Conservation (phyloP, 2,329 filamentous ascomycete genomes). For the Penicillium sp. region DNA sequence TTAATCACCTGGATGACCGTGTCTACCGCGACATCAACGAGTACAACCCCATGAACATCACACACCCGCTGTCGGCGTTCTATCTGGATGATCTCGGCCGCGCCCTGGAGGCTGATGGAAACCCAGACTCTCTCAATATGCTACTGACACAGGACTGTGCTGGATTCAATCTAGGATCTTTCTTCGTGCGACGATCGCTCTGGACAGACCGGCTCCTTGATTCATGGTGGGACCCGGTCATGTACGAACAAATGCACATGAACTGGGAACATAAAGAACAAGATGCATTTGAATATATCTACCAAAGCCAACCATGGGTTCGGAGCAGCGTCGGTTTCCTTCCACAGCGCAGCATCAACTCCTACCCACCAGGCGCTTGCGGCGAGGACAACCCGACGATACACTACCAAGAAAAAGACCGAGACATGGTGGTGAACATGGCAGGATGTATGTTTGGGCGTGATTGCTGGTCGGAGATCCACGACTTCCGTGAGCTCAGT, state of each 20-base stretch:
- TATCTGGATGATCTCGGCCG: slow-evolving; percentile 72
- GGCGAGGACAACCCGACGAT: slow-evolving; percentile 61
- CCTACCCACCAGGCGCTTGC: slow-evolving; percentile 86
- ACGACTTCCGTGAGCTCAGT: slow-evolving; percentile 85
- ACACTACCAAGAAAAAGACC: slow-evolving; percentile 79
- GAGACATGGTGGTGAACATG: slow-evolving; percentile 97
- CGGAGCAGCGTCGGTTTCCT: slow-evolving; percentile 83
- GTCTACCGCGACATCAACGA: slow-evolving; percentile 94
- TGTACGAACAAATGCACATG: slow-evolving; percentile 98
- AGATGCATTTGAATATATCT: slow-evolving; percentile 88
- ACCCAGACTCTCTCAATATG: slow-evolving; percentile 74
- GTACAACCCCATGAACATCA: slow-evolving; percentile 92
- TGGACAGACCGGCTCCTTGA: slow-evolving; percentile 92
- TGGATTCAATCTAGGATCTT: slow-evolving; percentile 94
- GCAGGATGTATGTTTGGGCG: slow-evolving; percentile 94
- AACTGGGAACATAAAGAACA: slow-evolving; percentile 99
- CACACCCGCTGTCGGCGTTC: slow-evolving; percentile 67
- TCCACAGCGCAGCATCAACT: slow-evolving; percentile 87
- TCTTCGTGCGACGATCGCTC: slow-evolving; percentile 77
- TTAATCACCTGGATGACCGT: slow-evolving; percentile 67
- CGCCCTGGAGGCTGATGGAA: slow-evolving; percentile 71
- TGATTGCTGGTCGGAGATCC: slow-evolving; percentile 98
- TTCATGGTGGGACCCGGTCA: slow-evolving; percentile 96
- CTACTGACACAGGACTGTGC: slow-evolving; percentile 88
- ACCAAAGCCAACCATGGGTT: slow-evolving; percentile 87